Percentiles rank a stretch among this genome's conserved stretches.
Evolutionary conservation across 805 yeast species (phyloP).

Genomic region (Candida boleticola): DNA sequence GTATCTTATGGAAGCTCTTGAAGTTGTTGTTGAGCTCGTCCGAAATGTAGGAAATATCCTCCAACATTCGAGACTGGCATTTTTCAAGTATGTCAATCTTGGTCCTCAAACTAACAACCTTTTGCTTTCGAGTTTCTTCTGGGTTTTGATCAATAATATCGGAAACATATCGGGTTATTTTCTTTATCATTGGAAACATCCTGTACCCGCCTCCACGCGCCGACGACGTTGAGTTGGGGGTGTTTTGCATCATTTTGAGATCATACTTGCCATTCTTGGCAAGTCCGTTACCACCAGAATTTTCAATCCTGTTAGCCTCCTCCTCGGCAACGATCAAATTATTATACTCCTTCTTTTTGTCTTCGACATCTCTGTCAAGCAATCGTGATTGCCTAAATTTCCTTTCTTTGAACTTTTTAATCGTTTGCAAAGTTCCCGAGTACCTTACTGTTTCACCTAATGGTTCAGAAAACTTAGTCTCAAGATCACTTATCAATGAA

Average conservation of each 20-base stretch:
- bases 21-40: conserved; percentile 47
- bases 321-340: conserved; percentile 29
- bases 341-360: conserved; percentile 29
- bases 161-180: conserved; percentile 49
- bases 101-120: conserved; percentile 45
- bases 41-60: conserved; percentile 38
- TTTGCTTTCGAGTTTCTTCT: conserved; percentile 57
- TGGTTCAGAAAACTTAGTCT: conserved; percentile 64
- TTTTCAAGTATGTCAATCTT: conserved; percentile 52
- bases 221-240: conserved; percentile 25
- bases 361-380: conserved; percentile 30
- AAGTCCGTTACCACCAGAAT: conserved; percentile 18
- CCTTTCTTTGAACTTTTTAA: conserved; percentile 54
- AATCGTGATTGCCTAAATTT: conserved; percentile 33
- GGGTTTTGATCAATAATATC: conserved; percentile 69
- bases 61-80: conserved; percentile 46
- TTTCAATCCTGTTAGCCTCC: conserved; percentile 27
- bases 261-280: conserved; percentile 21
- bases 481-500: conserved; percentile 50
- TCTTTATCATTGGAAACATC: conserved; percentile 49
- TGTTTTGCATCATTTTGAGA: conserved; percentile 10
- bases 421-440: conserved; percentile 54
- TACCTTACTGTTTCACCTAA: conserved; percentile 69
- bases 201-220: conserved; percentile 30
- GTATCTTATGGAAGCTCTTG: conserved; percentile 47